Conservation (phyloP, 164 flowering plant genomes). For the Macadamia integrifolia region DNA sequence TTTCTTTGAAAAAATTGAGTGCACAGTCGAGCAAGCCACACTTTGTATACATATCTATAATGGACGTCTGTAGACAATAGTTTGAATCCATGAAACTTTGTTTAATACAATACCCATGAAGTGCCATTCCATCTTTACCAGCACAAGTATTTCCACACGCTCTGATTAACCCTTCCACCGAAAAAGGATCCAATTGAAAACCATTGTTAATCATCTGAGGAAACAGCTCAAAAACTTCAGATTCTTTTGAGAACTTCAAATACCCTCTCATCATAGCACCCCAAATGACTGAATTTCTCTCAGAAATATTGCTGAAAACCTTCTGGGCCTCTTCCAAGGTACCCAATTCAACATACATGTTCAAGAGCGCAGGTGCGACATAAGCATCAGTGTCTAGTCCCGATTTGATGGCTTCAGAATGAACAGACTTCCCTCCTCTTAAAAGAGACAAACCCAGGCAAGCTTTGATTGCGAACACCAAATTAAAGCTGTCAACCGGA, state of each 20-base stretch:
- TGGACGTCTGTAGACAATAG: slow-evolving; percentile 11
- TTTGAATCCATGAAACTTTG: slow-evolving; percentile 1
- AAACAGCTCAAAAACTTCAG: slow-evolving; percentile 16
- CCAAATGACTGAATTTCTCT: slow-evolving; percentile 13
- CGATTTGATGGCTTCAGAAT: slow-evolving; percentile 12
- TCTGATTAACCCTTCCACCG: slow-evolving; percentile 9
- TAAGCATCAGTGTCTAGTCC: slow-evolving; percentile 10
- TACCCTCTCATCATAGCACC: slow-evolving; percentile 17
- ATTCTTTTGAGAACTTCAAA: slow-evolving; percentile 11
- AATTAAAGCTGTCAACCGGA: slow-evolving; percentile 15
- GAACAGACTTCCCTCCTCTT: slow-evolving; percentile 10
- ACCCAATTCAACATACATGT: slow-evolving; percentile 13
- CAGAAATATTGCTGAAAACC: slow-evolving; percentile 8
- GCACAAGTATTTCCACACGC: slow-evolving; percentile 16
- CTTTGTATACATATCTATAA: slow-evolving; percentile 16
- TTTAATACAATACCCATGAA: slow-evolving; percentile 23
- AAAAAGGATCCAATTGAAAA: slow-evolving; percentile 12
- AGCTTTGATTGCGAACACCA: slow-evolving; percentile 16
- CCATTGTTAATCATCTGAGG: slow-evolving; percentile 7
- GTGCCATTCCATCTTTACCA: slow-evolving; percentile 12
- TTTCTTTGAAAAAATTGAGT: slow-evolving; percentile 10
- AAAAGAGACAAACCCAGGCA: slow-evolving; percentile 6
- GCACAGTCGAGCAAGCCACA: slow-evolving; percentile 10
- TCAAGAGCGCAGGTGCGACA: slow-evolving; percentile 14
- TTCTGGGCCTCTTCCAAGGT: slow-evolving; percentile 13